Percentiles rank a stretch among this genome's conserved stretches.
Evolutionary conservation across 2,329 filamentous ascomycete genomes (phyloP).

Genomic region (Ciborinia camelliae): DNA sequence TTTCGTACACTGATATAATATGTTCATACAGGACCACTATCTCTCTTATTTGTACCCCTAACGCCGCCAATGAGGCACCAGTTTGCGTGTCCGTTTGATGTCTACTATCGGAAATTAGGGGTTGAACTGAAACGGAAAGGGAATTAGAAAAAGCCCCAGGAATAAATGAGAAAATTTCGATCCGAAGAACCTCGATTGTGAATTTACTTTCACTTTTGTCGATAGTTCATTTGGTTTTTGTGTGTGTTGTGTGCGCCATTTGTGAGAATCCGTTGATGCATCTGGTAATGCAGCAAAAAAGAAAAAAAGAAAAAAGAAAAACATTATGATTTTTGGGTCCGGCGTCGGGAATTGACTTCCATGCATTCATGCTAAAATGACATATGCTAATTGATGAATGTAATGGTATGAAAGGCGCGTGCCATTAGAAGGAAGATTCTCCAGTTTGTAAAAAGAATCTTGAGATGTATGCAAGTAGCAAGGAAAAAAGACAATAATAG

Average conservation of each 20-base stretch:
- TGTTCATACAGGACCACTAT: slow-evolving; percentile 16
- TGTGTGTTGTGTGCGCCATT: slow-evolving; percentile 1
- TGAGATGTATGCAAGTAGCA: slow-evolving; percentile 9
- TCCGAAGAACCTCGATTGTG: neutral
- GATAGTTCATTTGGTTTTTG: neutral
- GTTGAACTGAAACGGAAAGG: neutral
- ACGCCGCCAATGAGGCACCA: slow-evolving; percentile 5
- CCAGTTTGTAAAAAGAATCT: neutral
- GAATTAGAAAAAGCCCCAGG: neutral
- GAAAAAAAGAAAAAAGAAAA: slow-evolving; percentile 14
- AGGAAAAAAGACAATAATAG: slow-evolving; percentile 10
- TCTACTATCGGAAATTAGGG: slow-evolving; percentile 9
- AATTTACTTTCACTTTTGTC: neutral
- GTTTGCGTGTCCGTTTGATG: neutral
- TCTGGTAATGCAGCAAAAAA: neutral
- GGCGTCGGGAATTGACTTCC: slow-evolving; percentile 11
- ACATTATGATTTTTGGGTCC: slow-evolving; percentile 15
- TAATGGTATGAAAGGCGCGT: slow-evolving; percentile 1
- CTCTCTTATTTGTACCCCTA: slow-evolving; percentile 11
- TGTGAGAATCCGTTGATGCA: neutral
- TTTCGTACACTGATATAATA: slow-evolving; percentile 20
- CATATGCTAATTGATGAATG: slow-evolving; percentile 16
- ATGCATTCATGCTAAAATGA: neutral
- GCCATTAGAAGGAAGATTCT: slow-evolving; percentile 16
- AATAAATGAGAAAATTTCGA: neutral